These are phyloP conservation scores for Phialemoniopsis sp. DNA, from an alignment of 2,329 filamentous ascomycete genomes.

Conservation along the genomic window DNA sequence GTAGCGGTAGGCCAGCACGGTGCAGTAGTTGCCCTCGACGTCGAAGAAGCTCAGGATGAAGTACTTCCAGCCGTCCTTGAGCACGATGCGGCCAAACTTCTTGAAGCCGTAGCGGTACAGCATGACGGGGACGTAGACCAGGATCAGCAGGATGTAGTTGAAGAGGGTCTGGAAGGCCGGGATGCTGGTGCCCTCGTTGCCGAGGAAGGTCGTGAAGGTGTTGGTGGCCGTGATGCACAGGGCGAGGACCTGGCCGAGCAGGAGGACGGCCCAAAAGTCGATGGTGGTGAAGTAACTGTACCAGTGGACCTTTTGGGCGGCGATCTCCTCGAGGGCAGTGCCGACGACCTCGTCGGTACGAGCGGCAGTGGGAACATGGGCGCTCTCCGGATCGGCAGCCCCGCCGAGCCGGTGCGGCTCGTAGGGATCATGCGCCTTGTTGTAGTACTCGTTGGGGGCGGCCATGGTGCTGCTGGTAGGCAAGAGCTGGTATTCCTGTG, in stretches of 20 bases:
- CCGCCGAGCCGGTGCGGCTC: conserved; percentile 9
- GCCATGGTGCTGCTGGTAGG: conserved; percentile 6
- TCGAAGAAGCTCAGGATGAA: conserved; percentile 89
- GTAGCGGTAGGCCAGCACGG: conserved; percentile 87
- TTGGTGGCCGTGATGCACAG: conserved; percentile 91
- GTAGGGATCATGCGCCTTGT: conserved; percentile 4
- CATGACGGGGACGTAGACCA: conserved; percentile 78
- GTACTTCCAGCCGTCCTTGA: conserved; percentile 85
- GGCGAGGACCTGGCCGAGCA: conserved; percentile 78
- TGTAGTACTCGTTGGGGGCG: conserved; percentile 1
- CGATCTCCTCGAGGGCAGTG: conserved; percentile 50
- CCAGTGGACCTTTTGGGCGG: conserved; percentile 51
- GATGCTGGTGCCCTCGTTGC: conserved; percentile 64
- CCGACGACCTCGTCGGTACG: conserved; percentile 33
- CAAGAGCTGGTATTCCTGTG: conserved; percentile 4
- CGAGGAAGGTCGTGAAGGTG: conserved; percentile 79
- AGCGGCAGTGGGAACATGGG: conserved; percentile 8
- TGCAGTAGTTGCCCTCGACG: conserved; percentile 97
- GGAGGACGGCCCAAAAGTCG: conserved; percentile 83
- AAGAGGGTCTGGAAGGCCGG: conserved; percentile 95
- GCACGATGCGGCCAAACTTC: conserved; percentile 60
- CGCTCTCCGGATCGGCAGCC: conserved; percentile 5
- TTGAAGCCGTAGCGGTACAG: conserved; percentile 75
- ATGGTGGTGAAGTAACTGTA: conserved; percentile 75
- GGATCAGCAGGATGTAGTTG: conserved; percentile 81